A percentile compares a stretch with the other conserved stretches of the same genome.
phyloP scores from a whole-genome alignment of 2,329 filamentous ascomycete genomes.

The Arthrobotrys pseudoclavata region DNA sequence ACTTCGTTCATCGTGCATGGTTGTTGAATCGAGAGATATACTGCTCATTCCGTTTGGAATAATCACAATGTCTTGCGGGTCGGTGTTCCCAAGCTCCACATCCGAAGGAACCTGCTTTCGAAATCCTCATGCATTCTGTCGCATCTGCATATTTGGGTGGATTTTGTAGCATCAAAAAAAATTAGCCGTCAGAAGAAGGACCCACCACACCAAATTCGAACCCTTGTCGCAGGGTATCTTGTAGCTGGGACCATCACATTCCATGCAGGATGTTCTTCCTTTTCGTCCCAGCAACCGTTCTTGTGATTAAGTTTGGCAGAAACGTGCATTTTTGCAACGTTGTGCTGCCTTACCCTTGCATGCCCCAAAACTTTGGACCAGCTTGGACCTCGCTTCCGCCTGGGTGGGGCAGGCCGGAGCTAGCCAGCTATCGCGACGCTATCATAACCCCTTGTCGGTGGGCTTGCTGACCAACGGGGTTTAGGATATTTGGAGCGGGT shows the following conservation, averaged over 20 bases:
- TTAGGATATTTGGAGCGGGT: slow-evolving; percentile 28
- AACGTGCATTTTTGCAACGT: slow-evolving; percentile 30
- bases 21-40: slow-evolving; percentile 11
- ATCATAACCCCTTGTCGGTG: slow-evolving; percentile 4
- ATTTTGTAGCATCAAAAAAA: slow-evolving; percentile 47
- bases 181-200: slow-evolving; percentile 38
- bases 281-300: slow-evolving; percentile 12
- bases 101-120: slow-evolving; percentile 16
- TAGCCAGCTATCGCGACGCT: slow-evolving; percentile 34
- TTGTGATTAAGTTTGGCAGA: slow-evolving; percentile 27
- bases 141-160: slow-evolving; percentile 17
- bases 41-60: slow-evolving; percentile 15
- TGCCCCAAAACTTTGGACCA: background rate
- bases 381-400: slow-evolving; percentile 48
- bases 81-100: slow-evolving; percentile 12
- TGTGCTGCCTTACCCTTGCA: slow-evolving; percentile 9
- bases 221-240: slow-evolving; percentile 30
- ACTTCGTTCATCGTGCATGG: slow-evolving; percentile 12
- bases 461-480: slow-evolving; percentile 24
- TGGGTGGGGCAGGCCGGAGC: slow-evolving; percentile 34
- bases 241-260: slow-evolving; percentile 37
- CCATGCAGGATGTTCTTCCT: slow-evolving; percentile 34
- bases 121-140: slow-evolving; percentile 13
- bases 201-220: slow-evolving; percentile 51
- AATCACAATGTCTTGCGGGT: background rate